These are phyloP conservation scores for Cryptococcus sp. DNA, from an alignment of 1,284 basidiomycete genomes.

Conservation along the genomic window DNA sequence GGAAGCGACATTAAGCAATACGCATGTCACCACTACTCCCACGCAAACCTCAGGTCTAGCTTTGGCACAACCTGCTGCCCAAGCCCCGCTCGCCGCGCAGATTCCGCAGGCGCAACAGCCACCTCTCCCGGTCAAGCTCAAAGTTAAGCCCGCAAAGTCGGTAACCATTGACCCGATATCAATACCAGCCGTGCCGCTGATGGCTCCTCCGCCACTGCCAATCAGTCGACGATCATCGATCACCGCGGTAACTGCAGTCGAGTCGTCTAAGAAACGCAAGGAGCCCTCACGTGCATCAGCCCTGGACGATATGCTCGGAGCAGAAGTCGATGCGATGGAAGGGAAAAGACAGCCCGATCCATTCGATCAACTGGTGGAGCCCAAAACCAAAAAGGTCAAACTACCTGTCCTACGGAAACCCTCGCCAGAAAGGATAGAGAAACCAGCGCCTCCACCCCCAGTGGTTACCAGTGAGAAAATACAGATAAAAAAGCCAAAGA, in stretches of 20 bases:
- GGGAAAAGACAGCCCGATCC: slow-evolving; percentile 7
- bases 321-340: slow-evolving; percentile 43
- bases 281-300: slow-evolving; percentile 12
- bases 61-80: too few relatives aligned
- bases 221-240: slow-evolving; percentile 8
- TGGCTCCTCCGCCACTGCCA: slow-evolving; percentile 43
- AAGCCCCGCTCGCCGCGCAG: slow-evolving; percentile 7
- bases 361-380: slow-evolving; percentile 28
- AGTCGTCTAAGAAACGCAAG: slow-evolving; percentile 16
- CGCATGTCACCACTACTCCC: slow-evolving; percentile 30
- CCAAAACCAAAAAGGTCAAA: slow-evolving; percentile 34
- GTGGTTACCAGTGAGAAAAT: slow-evolving; percentile 1
- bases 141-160: slow-evolving; percentile 31
- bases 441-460: background rate
- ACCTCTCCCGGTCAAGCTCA: slow-evolving; percentile 22
- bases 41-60: too few relatives aligned
- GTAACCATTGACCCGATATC: slow-evolving; percentile 19
- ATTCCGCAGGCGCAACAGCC: background rate
- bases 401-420: background rate
- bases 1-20: slow-evolving; percentile 29
- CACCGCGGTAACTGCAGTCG: background rate
- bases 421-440: background rate
- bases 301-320: slow-evolving; percentile 42
- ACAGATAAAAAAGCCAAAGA: slow-evolving; percentile 13
- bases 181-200: slow-evolving; percentile 16